A percentile compares a stretch with the other conserved stretches of the same genome.
phyloP scores from a whole-genome alignment of 257 asterid species.

The Solanum neorickii region DNA sequence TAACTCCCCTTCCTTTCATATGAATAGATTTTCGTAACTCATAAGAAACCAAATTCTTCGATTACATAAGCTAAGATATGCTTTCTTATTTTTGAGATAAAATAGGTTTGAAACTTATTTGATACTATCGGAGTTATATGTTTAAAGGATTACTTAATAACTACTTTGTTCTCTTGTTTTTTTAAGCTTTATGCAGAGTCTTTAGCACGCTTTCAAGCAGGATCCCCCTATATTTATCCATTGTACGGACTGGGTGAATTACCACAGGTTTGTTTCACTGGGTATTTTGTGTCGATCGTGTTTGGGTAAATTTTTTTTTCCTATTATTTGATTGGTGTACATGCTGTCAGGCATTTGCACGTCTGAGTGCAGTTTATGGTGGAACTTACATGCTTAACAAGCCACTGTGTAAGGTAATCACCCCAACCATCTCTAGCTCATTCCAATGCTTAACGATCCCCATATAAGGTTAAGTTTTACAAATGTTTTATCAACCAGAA shows the following conservation, averaged over 20 bases:
- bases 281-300: not conserved
- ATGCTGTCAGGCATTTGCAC: constrained; percentile 81
- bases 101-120: not conserved
- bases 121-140: not conserved
- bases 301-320: not conserved
- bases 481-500: not conserved
- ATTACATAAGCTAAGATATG: not conserved
- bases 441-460: not conserved
- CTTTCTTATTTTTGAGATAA: not conserved
- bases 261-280: constrained; percentile 72
- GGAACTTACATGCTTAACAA: constrained; percentile 98
- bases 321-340: not conserved
- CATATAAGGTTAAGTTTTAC: not conserved
- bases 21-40: not conserved
- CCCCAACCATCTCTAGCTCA: not conserved
- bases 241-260: constrained; percentile 94
- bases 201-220: constrained; percentile 89
- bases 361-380: constrained; percentile 98
- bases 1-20: not conserved
- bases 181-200: constrained; percentile 93
- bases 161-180: not conserved
- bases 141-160: not conserved
- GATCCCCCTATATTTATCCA: constrained; percentile 97
- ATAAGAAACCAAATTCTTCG: not conserved
- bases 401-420: constrained; percentile 84